These are phyloP conservation scores for Geotrichum armillariae DNA, from an alignment of 1,139 yeast species.

Conservation along the genomic window DNA sequence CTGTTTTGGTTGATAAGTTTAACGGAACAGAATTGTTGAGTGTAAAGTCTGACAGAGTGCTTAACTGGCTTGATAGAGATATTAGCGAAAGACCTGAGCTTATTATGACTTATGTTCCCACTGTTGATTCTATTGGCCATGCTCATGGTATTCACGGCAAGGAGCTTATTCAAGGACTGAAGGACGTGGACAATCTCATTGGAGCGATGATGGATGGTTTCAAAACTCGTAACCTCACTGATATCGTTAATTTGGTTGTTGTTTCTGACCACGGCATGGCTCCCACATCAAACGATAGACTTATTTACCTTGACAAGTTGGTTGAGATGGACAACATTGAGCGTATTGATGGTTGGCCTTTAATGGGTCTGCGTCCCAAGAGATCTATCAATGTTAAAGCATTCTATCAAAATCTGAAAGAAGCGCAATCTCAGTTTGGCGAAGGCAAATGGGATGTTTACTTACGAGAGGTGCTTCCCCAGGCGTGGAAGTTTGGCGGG, in stretches of 20 bases:
- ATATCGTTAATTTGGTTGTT: constrained; percentile 69
- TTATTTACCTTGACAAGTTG: constrained; percentile 68
- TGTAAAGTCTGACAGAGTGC: constrained; percentile 55
- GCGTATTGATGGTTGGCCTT: constrained; percentile 86
- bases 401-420: constrained; percentile 41
- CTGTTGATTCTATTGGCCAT: constrained; percentile 76
- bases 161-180: constrained; percentile 54
- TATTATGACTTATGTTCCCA: constrained; percentile 78
- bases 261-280: constrained; percentile 96
- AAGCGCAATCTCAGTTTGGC: constrained; percentile 30
- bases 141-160: constrained; percentile 64
- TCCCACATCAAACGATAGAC: constrained; percentile 66
- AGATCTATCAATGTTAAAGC: constrained; percentile 39
- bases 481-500: constrained; percentile 68
- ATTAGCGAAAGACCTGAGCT: constrained; percentile 63
- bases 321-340: constrained; percentile 56
- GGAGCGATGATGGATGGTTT: constrained; percentile 52
- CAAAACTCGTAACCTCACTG: constrained; percentile 53
- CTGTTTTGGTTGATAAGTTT: constrained; percentile 55
- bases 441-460: constrained; percentile 50
- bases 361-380: constrained; percentile 70
- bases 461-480: constrained; percentile 59
- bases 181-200: constrained; percentile 65
- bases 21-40: constrained; percentile 63
- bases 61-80: constrained; percentile 67